Base-by-base conservation (phyloP, 2,329 filamentous ascomycete species). In the Stagonosporopsis tanaceti region DNA sequence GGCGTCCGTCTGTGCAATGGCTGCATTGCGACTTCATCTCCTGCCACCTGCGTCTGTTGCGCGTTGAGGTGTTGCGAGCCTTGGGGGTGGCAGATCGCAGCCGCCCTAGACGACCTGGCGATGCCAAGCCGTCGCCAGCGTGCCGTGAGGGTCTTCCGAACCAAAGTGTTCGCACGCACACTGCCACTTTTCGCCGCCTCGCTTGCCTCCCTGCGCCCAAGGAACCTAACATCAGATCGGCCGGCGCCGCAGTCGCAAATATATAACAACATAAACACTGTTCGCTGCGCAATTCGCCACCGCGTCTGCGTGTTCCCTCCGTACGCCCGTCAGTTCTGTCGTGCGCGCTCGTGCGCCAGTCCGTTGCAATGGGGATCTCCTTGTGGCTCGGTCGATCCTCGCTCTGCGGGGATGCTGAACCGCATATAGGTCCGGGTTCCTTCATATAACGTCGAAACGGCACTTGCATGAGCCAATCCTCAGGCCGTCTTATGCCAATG, bases 381-480 rank as follows among this genome's bases (percentile, higher is more conserved):
- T 66, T 69, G 70, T 73, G 72, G 68, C 72, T 74, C 61, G 70
- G 71, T 66, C 67, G 69, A 73, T 73, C 69, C 63, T 69, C 65
- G 57, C 63, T 65, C 53, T 64, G 60, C 59, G 65, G 66, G 71
- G 66, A 71, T 68, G 65, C 58, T 68, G 64, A 74, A 71, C 66
- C 72, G 74, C 72, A 70, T 77, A 77, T 77, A 73, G 71, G 54
- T n/a, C 70, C 50, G 53, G 74, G 71, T 53, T 55, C 40, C 56
- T 56, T 61, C 68, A 68, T 73, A 72, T 66, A 65, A 57, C 68
- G 70, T 73, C 76, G 72, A 77, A 77, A 77, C 75, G 69, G 72
- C 70, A 70, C 71, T 64, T 67, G 75, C 73, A 74, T 74, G 72
- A 74, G 74, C 71, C 72, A 71, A 70, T 73, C 71, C 57, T 74